A percentile compares a stretch with the other conserved stretches of the same genome.
Evolutionary conservation across 2,329 filamentous ascomycete genomes (phyloP).

Genomic region (Cladosporium austrohemisphaericum): DNA sequence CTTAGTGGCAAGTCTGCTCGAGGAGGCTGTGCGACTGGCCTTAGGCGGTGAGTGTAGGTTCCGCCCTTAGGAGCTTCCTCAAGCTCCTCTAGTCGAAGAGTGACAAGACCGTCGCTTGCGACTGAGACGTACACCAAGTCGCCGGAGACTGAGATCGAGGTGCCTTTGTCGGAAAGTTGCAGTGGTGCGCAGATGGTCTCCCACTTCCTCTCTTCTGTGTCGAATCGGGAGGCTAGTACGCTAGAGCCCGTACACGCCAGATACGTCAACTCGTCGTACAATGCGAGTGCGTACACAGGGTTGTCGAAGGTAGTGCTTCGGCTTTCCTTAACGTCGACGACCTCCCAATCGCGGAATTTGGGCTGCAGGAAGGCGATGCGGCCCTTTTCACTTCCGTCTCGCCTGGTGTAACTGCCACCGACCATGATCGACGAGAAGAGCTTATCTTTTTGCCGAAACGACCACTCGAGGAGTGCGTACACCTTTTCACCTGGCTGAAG

Average conservation of each 20-base stretch:
- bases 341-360: slow-evolving; percentile 37
- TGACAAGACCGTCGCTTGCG: slow-evolving; percentile 50
- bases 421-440: slow-evolving; percentile 62
- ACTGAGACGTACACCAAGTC: slow-evolving; percentile 54
- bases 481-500: slow-evolving; percentile 58
- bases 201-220: slow-evolving; percentile 26
- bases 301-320: slow-evolving; percentile 46
- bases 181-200: slow-evolving; percentile 30
- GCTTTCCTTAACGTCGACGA: slow-evolving; percentile 49
- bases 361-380: slow-evolving; percentile 41
- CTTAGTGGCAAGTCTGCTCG: slow-evolving; percentile 22
- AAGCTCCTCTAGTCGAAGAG: slow-evolving; percentile 42
- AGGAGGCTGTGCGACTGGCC: slow-evolving; percentile 26
- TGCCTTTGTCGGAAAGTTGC: slow-evolving; percentile 36
- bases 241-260: slow-evolving; percentile 44
- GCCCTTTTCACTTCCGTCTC: slow-evolving; percentile 36
- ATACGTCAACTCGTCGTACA: slow-evolving; percentile 55
- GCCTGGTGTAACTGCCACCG: slow-evolving; percentile 43
- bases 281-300: slow-evolving; percentile 56
- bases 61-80: too few species aligned
- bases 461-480: slow-evolving; percentile 62
- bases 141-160: slow-evolving; percentile 47
- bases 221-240: slow-evolving; percentile 42
- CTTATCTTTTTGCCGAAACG: slow-evolving; percentile 46
- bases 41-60: slow-evolving; percentile 26